These are phyloP conservation scores for Colletotrichum horii DNA, from an alignment of 2,329 filamentous ascomycete species.

Conservation along the genomic window DNA sequence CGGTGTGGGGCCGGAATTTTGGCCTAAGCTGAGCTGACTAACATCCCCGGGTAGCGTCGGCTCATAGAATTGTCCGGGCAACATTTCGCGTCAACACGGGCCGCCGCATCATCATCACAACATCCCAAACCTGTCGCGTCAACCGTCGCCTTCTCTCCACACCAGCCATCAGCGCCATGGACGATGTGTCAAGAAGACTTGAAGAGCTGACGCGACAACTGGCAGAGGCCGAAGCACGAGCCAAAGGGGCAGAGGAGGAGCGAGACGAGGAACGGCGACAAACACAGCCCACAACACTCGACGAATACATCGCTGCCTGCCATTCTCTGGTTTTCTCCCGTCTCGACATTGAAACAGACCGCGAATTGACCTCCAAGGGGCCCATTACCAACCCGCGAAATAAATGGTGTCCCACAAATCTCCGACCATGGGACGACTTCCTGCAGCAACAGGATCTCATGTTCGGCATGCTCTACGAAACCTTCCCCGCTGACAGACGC, in stretches of 20 bases:
- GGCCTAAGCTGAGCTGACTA: not conserved
- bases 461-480: constrained; percentile 26
- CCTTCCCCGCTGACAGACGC: constrained; percentile 25
- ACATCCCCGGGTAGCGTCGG: not conserved
- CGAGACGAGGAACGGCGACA: constrained; percentile 12
- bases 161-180: not conserved
- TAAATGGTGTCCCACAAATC: constrained; percentile 32
- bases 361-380: constrained; percentile 26
- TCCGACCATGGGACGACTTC: constrained; percentile 34
- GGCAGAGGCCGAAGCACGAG: not conserved
- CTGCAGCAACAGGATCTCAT: constrained; percentile 26
- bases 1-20: not conserved
- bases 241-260: constrained; percentile 18
- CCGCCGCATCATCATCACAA: not conserved
- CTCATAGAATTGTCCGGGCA: not conserved
- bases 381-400: constrained; percentile 32
- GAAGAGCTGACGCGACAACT: not conserved
- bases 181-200: not conserved
- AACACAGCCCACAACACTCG: constrained; percentile 25
- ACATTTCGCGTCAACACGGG: not conserved
- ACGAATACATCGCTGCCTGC: constrained; percentile 35
- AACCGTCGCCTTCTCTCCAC: not conserved
- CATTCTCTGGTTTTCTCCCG: constrained; percentile 29
- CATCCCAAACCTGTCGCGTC: not conserved
- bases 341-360: constrained; percentile 29